Evolutionary conservation across 208 protist species (phyloP).

Genomic region (Wallacemonas sp.): DNA sequence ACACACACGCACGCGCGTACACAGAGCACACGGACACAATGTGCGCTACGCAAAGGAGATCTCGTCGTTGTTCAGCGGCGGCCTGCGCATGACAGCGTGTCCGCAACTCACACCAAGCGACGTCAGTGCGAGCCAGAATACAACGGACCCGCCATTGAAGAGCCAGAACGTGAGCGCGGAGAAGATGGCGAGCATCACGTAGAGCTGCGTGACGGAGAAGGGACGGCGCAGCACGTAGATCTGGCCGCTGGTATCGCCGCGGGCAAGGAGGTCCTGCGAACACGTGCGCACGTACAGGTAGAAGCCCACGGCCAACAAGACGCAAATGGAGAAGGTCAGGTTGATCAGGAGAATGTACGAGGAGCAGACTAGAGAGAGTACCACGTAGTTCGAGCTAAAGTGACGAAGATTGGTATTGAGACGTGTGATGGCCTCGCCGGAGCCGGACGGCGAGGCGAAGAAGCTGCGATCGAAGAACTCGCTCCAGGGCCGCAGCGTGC

Average conservation of each 20-base stretch:
- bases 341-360: constrained; percentile 85
- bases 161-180: constrained; percentile 75
- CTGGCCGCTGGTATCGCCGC: constrained; percentile 22
- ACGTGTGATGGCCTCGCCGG: constrained; percentile 61
- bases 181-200: constrained; percentile 61
- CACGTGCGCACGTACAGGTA: constrained; percentile 56
- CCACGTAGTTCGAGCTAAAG: constrained; percentile 91
- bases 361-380: constrained; percentile 74
- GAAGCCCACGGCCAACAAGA: constrained; percentile 34
- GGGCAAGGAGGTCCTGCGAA: constrained; percentile 20
- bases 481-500: constrained; percentile 64
- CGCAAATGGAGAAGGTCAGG: constrained; percentile 67
- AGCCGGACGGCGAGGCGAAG: constrained; percentile 53
- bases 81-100: constrained; percentile 69
- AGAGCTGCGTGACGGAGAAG: constrained; percentile 66
- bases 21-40: neutral
- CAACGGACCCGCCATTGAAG: constrained; percentile 72
- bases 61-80: constrained; percentile 45
- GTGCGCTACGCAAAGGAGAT: constrained; percentile 52
- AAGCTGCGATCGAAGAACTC: constrained; percentile 82
- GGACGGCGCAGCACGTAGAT: constrained; percentile 27
- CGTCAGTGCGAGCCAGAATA: constrained; percentile 83
- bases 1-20: too few species aligned
- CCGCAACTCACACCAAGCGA: constrained; percentile 56
- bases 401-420: constrained; percentile 75